Percentiles rank a stretch among this genome's conserved stretches.
Evolutionary conservation across 495 filamentous ascomycete species (phyloP).

Genomic region (Penicillium robsamsonii): DNA sequence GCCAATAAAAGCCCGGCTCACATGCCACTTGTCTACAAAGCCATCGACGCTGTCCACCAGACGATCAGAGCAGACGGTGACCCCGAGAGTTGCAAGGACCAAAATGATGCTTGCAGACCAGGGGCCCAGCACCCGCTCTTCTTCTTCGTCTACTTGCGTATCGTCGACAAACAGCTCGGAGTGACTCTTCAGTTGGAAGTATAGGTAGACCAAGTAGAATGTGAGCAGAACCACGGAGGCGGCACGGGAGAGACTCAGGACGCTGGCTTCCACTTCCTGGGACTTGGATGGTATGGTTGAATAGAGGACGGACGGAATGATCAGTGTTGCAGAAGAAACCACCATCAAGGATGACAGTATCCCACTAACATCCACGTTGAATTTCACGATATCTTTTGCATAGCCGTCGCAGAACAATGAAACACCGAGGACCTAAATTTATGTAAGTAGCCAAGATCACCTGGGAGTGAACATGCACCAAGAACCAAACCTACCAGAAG

Average conservation of each 20-base stretch:
- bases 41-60: conserved; percentile 32
- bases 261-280: conserved; percentile 48
- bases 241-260: conserved; percentile 25
- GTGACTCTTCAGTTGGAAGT: conserved; percentile 47
- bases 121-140: conserved; percentile 13
- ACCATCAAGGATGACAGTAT: conserved; percentile 31
- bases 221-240: conserved; percentile 54
- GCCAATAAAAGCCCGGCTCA: conserved; percentile 31
- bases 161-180: conserved; percentile 23
- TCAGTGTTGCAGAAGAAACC: conserved; percentile 20
- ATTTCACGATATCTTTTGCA: conserved; percentile 18
- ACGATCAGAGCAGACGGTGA: conserved; percentile 31
- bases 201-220: conserved; percentile 68
- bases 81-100: conserved; percentile 26
- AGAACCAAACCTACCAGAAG: conserved; percentile 17
- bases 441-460: background rate
- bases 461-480: background rate
- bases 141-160: conserved; percentile 12
- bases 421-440: conserved; percentile 22
- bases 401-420: conserved; percentile 24
- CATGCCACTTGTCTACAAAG: conserved; percentile 19
- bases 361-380: conserved; percentile 21
- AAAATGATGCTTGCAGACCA: conserved; percentile 20
- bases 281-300: conserved; percentile 20
- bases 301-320: conserved; percentile 30